Base-by-base conservation (phyloP, 305 asterid genomes). In the Caryopteris hybrid region DNA sequence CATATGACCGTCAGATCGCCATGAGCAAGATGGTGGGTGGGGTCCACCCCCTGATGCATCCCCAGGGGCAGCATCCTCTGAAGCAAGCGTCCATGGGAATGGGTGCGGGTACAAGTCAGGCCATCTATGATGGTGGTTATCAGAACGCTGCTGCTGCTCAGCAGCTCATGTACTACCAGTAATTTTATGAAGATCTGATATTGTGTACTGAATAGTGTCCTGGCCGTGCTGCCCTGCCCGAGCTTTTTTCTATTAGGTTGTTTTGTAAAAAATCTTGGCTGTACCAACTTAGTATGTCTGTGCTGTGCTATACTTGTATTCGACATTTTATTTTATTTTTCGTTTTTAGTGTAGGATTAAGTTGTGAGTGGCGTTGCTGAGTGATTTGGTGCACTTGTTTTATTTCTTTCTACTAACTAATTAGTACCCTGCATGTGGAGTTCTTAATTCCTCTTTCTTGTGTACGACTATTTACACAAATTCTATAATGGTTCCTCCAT, bases 121-220 rank as follows among this genome's bases (percentile, higher is more conserved):
- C 94, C 29, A 90, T 92, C 46, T 90, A 88, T 13, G 92, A 87
- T 72, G 90, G 97, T 13, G 95, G 92, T 43, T 93, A 76, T 76
- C 90, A 78, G 72, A 85, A 80, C 66, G 71, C 84, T 29, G 83
- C 84, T 66, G 81, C 85, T n/a, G 76, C 90, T 57, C 99, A 90
- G 75, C 96, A 89, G 72, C 92, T 85, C 72, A 88, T 91, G 92
- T 93, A 93, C 81, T 88, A 91, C 75, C 97, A 81, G 91, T 90
- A 72, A 36, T 82, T 74, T 41, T 13, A 13, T 53, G 18, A 27
- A 23, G 55, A 36, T 55, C 38, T 27, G 55, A 61, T 54, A 39
- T 11, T 10, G 34, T 33, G 9, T 47, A 59, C 41, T 5, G 80
- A 46, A 36, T 81, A 39, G 80, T 77, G 20, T 73, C 74, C 13